Base-by-base conservation (phyloP, 2,329 filamentous ascomycete genomes). In the Sphaceloma murrayae region DNA sequence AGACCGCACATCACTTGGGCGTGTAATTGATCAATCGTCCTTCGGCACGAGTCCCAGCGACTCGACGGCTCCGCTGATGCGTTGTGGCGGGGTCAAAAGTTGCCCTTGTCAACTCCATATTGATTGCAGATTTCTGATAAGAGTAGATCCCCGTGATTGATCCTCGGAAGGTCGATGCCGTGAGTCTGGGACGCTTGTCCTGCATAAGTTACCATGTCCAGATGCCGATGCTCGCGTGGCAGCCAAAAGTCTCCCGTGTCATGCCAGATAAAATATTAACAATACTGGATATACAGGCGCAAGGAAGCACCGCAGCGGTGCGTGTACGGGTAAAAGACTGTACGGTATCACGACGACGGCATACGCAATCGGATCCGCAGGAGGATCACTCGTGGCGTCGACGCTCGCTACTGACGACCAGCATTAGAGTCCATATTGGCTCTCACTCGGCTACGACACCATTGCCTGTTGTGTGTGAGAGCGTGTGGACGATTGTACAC, bases 1-100 rank as follows among this genome's bases (percentile, higher is more conserved):
- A 40, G 36, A 17, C 22, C 26, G 36, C 36, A 40, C 36, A 40
- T 40, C 36, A 40, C 36, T 40, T 40, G 36, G 24, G 26, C 26
- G 16, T 9, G 22, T 16, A 40, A 40, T 40, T 19, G 24, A 40
- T 18, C 14, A 40, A 19, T 11, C 19, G 22, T 16, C 24, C 19
- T 30, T 40, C 36, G 36, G 36, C 36, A 40, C 36, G 16, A 19
- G 13, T 40, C 30, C 36, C 36, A 40, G 10, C n/a, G 13, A 7
- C 27, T 13, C 22, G 4, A 29, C 19, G 34, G 24, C 9, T 29
- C 24, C 24, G n/a, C 26, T 19, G 24, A 40, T 30, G 36, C 30
- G 24, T 38, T 6, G 34, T 14, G 9, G 34, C 34, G 34, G 34
- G 11, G 34, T 7, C 34, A 16, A 14, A 33, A 17, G 27, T 38